These are phyloP conservation scores for Pythium dissotocum DNA, from an alignment of 352 stramenopile species.

Conservation along the genomic window DNA sequence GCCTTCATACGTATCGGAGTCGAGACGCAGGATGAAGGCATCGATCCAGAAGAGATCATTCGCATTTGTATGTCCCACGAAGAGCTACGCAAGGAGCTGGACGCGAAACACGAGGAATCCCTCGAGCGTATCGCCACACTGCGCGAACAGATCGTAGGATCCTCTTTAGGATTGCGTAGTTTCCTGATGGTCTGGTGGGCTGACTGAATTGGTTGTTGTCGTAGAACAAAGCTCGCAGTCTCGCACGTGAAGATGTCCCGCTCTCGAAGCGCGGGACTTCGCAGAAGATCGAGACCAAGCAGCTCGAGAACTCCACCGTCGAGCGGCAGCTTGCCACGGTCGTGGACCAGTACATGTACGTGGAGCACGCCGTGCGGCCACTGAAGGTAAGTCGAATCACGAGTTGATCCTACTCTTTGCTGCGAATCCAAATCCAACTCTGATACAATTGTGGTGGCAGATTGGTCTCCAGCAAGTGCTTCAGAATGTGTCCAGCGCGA, in stretches of 20 bases:
- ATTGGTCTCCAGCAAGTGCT: constrained; percentile 83
- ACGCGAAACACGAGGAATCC: constrained; percentile 62
- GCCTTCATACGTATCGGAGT: constrained; percentile 77
- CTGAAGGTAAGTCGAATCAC: constrained; percentile 51
- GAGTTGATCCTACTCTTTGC: too few species aligned
- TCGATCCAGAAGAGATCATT: constrained; percentile 74
- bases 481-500: constrained; percentile 72
- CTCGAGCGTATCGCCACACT: constrained; percentile 52
- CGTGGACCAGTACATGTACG: constrained; percentile 85
- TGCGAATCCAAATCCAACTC: too few species aligned
- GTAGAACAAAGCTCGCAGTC: constrained; percentile 46
- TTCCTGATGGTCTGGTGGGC: background rate
- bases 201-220: constrained; percentile 15
- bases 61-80: constrained; percentile 65
- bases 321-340: constrained; percentile 64
- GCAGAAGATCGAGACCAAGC: constrained; percentile 67
- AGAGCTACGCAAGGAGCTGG: constrained; percentile 66
- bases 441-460: constrained; percentile 28
- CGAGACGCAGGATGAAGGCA: constrained; percentile 44
- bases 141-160: constrained; percentile 62
- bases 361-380: constrained; percentile 71
- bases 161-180: background rate
- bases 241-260: constrained; percentile 51
- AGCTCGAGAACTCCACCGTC: constrained; percentile 62
- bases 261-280: constrained; percentile 66